Base-by-base conservation (phyloP, 768 basidiomycete species). In the Neoboletus subvelutipes region DNA sequence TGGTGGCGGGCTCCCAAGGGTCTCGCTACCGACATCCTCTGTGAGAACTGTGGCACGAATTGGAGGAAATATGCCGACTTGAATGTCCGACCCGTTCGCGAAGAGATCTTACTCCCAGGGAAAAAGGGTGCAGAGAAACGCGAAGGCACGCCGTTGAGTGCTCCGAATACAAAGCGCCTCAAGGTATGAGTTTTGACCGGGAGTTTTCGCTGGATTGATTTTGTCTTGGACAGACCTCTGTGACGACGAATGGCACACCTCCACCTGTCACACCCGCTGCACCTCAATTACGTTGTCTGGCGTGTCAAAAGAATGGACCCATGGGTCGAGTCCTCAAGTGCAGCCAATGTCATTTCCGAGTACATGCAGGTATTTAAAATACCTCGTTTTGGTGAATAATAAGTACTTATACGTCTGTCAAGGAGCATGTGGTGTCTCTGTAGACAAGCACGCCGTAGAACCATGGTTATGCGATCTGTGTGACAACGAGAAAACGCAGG, bases 1-100 rank as follows among this genome's bases (percentile, higher is more conserved):
- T 97, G 94, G 94, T 97, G 92, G 92, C 91, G 90, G 69, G 92
- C 93, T 15, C 94, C 94, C 3, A 91, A 91, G 67, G 90, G 88
- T 22, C 80, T 95, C n/a, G 71, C 79, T 0, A 88, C 88, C 2
- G 80, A 79, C 56, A 81, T 93, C 39, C 83, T 96, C 52, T 97
- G 94, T 68, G 91, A 95, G 45, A 78, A 72, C 29, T 97, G 94
- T 66, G 94, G 94, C 13, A 82, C 84, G 45, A 89, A 88, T 61
- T 97, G 92, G 88, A 80, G 94, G 63, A 97, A 95, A 73, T 97
- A 97, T 69, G 94, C 92, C 0, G 93, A 95, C 63, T 77, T 94
- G 48, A 91, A 87, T 63, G 85, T 89, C 26, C 79, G 89, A 41
- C 85, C 86, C 10, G 56, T 85, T 20, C 81, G 89, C 29, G 90